Base-by-base conservation (phyloP, 495 filamentous ascomycete genomes). In the Pyronema domesticum region DNA sequence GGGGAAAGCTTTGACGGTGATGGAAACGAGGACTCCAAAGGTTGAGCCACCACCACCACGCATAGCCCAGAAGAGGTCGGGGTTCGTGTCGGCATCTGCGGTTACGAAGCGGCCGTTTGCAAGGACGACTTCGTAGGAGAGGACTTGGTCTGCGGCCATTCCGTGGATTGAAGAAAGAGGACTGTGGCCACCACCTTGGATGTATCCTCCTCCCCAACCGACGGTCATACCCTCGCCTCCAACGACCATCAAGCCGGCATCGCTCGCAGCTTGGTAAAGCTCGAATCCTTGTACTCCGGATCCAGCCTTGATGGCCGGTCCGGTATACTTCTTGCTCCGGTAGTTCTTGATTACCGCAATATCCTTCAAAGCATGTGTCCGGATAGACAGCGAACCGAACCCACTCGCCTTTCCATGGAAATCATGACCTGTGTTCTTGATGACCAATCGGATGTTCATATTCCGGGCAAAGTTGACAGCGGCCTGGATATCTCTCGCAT, bases 381-480 rank as follows among this genome's bases (percentile, higher is more conserved):
- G 82, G 55, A 85, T 70, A 37, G 73, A 69, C 30, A 85, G 65
- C 0, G 76, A 68, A 33, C 79, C 77, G 30, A 61, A 59, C 18
- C 70, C 72, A 1, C 58, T 57, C 1, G 63, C 74, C 65, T 78
- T 79, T 53, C 75, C 79, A 36, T 66, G 68, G 67, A 76, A 80
- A 60, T 81, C 79, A 57, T 83, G 81, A 30, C 83, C 82, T 1
- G 81, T 87, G 57, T 83, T 85, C 71, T 82, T 82, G 50, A 84
- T 71, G 0, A 79, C 68, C 1, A 86, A 66, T 39, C 80, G 69
- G 0, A 84, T 55, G 18, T 75, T 73, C 17, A 69, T 68, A 17
- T 81, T 74, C 44, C 73, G 70, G 2, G 80, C 80, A 68, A 82
- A 83, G 60, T 77, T 77, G 14, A 84, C 71, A 0, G 76, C 74